Conservation (phyloP, 2,329 filamentous ascomycete species). For the Fusarium graminum region DNA sequence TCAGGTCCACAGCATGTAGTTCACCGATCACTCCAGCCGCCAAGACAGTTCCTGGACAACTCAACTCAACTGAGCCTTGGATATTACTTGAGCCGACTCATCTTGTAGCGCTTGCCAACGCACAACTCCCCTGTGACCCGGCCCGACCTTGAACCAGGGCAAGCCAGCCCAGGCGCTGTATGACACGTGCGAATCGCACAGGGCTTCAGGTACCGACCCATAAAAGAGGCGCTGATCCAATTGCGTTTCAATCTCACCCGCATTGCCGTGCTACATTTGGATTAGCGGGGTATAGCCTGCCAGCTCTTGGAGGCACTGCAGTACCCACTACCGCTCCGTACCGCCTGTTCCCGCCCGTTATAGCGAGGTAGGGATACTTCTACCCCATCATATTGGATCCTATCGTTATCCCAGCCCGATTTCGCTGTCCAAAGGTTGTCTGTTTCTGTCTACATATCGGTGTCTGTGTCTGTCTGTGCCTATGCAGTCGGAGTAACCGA, state of each 20-base stretch:
- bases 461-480: conserved; percentile 15
- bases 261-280: conserved; percentile 35
- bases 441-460: conserved; percentile 30
- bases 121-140: conserved; percentile 40
- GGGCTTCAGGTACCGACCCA: conserved; percentile 44
- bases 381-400: conserved; percentile 45
- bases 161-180: conserved; percentile 30
- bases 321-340: conserved; percentile 38
- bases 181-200: conserved; percentile 46
- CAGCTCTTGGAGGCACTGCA: conserved; percentile 26
- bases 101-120: conserved; percentile 41
- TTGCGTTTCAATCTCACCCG: conserved; percentile 34
- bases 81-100: conserved; percentile 12
- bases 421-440: conserved; percentile 30
- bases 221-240: conserved; percentile 22
- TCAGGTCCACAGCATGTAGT: conserved; percentile 16
- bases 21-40: neutral
- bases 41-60: conserved; percentile 11
- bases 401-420: conserved; percentile 43
- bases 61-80: conserved; percentile 15
- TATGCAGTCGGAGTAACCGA: conserved; percentile 40
- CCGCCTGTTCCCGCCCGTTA: conserved; percentile 37
- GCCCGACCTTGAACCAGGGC: conserved; percentile 34
- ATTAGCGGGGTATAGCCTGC: conserved; percentile 25
- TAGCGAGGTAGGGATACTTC: conserved; percentile 36